These are phyloP conservation scores for Cladosporium sp. DNA, from an alignment of 2,329 filamentous ascomycete genomes.

Conservation along the genomic window DNA sequence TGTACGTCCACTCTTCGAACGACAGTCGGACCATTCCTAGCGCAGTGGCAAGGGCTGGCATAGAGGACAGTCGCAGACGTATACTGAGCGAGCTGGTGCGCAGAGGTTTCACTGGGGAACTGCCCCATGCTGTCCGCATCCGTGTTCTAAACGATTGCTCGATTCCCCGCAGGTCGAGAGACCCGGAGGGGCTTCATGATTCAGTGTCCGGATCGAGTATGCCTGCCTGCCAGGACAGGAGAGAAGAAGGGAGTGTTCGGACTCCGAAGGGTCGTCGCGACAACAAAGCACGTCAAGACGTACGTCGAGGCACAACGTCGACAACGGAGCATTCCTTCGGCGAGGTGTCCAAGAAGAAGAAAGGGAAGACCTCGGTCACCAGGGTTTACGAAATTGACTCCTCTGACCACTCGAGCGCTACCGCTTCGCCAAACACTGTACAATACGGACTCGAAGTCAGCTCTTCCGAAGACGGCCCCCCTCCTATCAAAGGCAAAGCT, in stretches of 20 bases:
- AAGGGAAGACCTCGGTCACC: background rate
- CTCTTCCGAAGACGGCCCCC: background rate
- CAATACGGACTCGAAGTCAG: background rate
- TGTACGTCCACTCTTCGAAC: background rate
- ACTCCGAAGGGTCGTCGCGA: background rate
- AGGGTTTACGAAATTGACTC: background rate
- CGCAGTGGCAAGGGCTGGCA: background rate
- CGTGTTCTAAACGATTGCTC: background rate
- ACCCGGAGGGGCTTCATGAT: background rate
- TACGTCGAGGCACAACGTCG: background rate
- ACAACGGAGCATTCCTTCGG: no score
- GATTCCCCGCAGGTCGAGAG: background rate
- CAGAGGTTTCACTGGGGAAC: background rate
- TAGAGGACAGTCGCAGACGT: background rate
- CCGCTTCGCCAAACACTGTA: background rate
- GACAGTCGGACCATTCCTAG: background rate
- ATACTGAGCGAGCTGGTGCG: constrained; percentile 4
- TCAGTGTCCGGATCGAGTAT: background rate
- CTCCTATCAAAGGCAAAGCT: background rate
- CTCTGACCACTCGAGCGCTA: background rate
- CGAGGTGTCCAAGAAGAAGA: background rate
- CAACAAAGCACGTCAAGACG: background rate
- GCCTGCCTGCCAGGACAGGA: background rate
- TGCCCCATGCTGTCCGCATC: background rate
- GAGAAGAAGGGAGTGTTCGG: background rate